A percentile compares a stretch with the other conserved stretches of the same genome.
Conservation (phyloP, 208 protist species). For the Wallacemonas sp. region DNA sequence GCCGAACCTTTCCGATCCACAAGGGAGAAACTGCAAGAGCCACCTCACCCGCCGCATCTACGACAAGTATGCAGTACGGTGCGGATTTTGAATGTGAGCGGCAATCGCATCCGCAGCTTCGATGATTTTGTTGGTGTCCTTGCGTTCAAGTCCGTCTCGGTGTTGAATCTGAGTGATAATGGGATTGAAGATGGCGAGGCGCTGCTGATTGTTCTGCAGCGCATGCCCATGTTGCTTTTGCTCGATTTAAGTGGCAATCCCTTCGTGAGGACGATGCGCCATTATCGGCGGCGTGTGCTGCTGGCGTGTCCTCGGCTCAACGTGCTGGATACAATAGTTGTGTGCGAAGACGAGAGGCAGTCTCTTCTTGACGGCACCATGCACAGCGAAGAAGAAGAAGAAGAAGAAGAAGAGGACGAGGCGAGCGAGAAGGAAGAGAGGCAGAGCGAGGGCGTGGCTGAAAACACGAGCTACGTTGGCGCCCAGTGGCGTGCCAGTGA, state of each 20-base stretch:
- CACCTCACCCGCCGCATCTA: not conserved
- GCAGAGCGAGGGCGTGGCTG: no score
- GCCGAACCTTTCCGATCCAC: no score
- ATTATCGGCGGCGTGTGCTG: conserved; percentile 88
- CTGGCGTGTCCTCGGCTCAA: conserved; percentile 52
- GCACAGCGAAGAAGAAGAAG: no score
- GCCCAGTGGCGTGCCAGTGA: no score
- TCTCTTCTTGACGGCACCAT: not conserved
- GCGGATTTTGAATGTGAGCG: conserved; percentile 67
- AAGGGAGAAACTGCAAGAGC: no score
- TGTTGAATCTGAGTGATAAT: conserved; percentile 92
- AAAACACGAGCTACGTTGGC: no score
- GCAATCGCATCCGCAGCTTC: conserved; percentile 69
- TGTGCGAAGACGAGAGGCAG: no score
- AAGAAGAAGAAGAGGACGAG: conserved; percentile 56
- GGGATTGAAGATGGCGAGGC: conserved; percentile 74
- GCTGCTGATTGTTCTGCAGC: conserved; percentile 79
- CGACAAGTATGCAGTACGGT: conserved; percentile 62
- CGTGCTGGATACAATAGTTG: conserved; percentile 93
- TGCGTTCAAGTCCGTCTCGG: conserved; percentile 59
- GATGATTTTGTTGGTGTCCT: conserved; percentile 64
- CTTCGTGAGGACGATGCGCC: conserved; percentile 64
- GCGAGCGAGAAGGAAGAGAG: conserved; percentile 50
- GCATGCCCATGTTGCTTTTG: conserved; percentile 70
- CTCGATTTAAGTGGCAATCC: conserved; percentile 91